Evolutionary conservation across 352 stramenopile genomes (phyloP), one percentile per base, ranked within the genome.

Genomic region (Phytophthora litchii): DNA sequence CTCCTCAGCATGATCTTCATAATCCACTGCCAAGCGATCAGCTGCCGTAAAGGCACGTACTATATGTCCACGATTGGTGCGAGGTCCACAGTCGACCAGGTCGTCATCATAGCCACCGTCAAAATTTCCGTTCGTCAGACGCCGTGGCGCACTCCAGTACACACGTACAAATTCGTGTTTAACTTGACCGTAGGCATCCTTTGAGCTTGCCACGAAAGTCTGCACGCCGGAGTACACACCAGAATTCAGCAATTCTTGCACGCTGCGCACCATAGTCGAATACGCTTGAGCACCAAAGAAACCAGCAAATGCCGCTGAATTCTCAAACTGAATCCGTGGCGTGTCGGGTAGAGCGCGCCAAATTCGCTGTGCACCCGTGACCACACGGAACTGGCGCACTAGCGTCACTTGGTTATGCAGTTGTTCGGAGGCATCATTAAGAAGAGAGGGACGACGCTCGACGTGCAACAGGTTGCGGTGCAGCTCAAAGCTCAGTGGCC

Each of bases 381-480:
- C 59, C 0, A 86, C 31, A 23, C 64, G 66, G 23, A 78, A 77
- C n/a, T 86, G 66, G 19, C 64, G 64, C 25, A 88, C 68, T 20
- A 74, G 67, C 13, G 51, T 72, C 23, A 90, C 71, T 58, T 88
- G 78, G 13, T 65, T 76, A 1, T 84, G 72, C 11, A 90, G 48
- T 31, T 88, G 74, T 9, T 67, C 70, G n/a, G 76, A 74, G 1
- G 80, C 74, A 23, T 88, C 67, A 20, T 69, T 49, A 38, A 90
- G 41, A 7, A 87, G 70, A 3, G 80, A 90, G 11, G 80, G 80
- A 31, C 80, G 78, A 14, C 70, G 77, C 41, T 86, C 80, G 3
- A 90, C 72, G 47, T 83, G 75, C 41, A 90, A 61, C 34, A 90
- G 54, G 44, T 90, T 88, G 38, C 78, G 80, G 47, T 88, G 80